Conservation (phyloP, 176 grass and related monocot species). For the Thinopyrum elongatum region DNA sequence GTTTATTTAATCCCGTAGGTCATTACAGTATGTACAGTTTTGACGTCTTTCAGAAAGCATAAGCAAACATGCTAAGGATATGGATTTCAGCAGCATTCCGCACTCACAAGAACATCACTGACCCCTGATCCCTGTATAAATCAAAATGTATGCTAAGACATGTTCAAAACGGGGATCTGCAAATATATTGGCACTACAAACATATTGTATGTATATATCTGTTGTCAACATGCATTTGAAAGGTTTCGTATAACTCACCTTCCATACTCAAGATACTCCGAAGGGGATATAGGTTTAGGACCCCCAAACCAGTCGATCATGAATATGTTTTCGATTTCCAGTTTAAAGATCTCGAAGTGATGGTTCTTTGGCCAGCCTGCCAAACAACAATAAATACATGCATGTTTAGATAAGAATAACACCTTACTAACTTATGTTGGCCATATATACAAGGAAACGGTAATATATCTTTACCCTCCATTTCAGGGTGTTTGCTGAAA, state of each 20-base stretch:
- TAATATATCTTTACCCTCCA: slow-evolving; percentile 60
- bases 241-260: slow-evolving; percentile 34
- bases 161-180: neutral
- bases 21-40: slow-evolving; percentile 41
- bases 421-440: neutral
- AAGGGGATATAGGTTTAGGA: slow-evolving; percentile 72
- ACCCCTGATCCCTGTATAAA: slow-evolving; percentile 31
- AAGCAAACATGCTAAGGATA: neutral
- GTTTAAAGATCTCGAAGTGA: slow-evolving; percentile 74
- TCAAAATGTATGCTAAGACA: neutral
- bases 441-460: neutral
- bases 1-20: slow-evolving; percentile 19
- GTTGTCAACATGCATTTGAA: neutral
- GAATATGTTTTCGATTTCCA: slow-evolving; percentile 83
- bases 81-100: neutral
- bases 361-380: slow-evolving; percentile 85
- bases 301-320: slow-evolving; percentile 97
- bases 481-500: slow-evolving; percentile 89
- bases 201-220: neutral
- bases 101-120: slow-evolving; percentile 8
- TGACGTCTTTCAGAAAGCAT: neutral
- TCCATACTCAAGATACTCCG: slow-evolving; percentile 58
- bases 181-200: neutral
- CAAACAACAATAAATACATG: slow-evolving; percentile 25
- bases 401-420: slow-evolving; percentile 3